phyloP scores from a whole-genome alignment of 768 basidiomycete species.

The Agrocybe praecox region DNA sequence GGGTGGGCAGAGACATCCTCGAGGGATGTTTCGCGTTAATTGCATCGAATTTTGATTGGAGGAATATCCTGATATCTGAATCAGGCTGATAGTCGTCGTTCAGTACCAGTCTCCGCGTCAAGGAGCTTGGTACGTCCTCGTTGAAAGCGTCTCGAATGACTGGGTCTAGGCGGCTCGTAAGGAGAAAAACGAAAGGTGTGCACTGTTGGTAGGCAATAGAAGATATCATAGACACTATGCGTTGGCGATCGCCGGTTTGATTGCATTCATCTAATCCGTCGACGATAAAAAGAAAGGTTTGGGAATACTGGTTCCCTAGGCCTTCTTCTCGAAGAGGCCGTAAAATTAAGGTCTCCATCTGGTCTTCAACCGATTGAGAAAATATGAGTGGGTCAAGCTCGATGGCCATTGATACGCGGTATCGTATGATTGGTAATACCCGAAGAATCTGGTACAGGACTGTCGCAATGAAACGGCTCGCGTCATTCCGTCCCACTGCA shows the following conservation, averaged over 20 bases:
- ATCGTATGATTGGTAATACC: background rate
- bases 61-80: background rate
- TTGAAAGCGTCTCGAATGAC: constrained; percentile 1
- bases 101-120: background rate
- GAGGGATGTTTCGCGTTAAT: background rate
- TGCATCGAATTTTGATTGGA: background rate
- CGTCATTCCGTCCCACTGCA: background rate
- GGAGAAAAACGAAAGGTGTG: no score
- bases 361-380: background rate
- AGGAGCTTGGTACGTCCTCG: background rate
- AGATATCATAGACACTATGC: no score
- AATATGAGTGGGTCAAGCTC: constrained; percentile 3
- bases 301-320: no score
- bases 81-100: background rate
- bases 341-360: background rate
- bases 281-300: no score
- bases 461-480: constrained; percentile 1
- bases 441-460: constrained; percentile 5
- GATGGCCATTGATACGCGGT: background rate
- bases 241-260: no score
- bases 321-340: background rate
- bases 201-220: no score
- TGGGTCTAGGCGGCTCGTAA: no score
- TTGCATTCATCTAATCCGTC: no score
- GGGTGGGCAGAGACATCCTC: background rate